A percentile compares a stretch with the other conserved stretches of the same genome.
phyloP scores from a whole-genome alignment of 2,329 filamentous ascomycete genomes.

The Colletotrichum sp. region DNA sequence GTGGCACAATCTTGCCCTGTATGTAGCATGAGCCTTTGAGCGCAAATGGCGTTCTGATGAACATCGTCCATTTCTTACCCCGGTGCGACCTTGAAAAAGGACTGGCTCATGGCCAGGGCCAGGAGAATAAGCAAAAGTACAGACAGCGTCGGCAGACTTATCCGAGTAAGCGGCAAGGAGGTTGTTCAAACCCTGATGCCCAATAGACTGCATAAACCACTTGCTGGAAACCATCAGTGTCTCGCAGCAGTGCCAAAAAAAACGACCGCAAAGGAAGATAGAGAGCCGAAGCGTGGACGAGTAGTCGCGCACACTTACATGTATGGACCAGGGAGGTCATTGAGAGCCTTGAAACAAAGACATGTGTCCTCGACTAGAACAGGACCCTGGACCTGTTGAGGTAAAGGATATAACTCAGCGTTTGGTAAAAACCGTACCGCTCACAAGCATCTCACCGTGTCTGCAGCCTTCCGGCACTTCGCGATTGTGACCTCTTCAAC shows the following conservation, averaged over 20 bases:
- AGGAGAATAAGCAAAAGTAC: slow-evolving; percentile 90
- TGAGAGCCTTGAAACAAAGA: slow-evolving; percentile 88
- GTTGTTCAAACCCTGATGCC: slow-evolving; percentile 86
- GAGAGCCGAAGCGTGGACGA: background rate
- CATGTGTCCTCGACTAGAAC: slow-evolving; percentile 97
- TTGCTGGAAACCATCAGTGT: slow-evolving; percentile 65
- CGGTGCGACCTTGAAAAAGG: slow-evolving; percentile 89
- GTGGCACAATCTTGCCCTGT: slow-evolving; percentile 79
- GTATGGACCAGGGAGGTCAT: slow-evolving; percentile 93
- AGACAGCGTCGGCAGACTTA: slow-evolving; percentile 91
- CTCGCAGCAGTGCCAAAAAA: background rate
- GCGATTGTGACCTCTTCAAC: slow-evolving; percentile 90
- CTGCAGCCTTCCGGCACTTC: slow-evolving; percentile 85
- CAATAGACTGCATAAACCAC: slow-evolving; percentile 87
- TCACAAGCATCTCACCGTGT: slow-evolving; percentile 59
- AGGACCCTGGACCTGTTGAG: slow-evolving; percentile 74
- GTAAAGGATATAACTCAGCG: background rate
- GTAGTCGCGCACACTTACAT: slow-evolving; percentile 68
- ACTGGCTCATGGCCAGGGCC: slow-evolving; percentile 85
- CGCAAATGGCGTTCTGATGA: background rate
- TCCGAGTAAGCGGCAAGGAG: slow-evolving; percentile 87
- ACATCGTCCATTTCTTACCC: slow-evolving; percentile 54
- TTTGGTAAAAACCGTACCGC: background rate
- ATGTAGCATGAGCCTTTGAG: background rate
- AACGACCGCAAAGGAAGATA: background rate